Conservation (phyloP, 2,329 filamentous ascomycete species). For the Fusarium sororula region DNA sequence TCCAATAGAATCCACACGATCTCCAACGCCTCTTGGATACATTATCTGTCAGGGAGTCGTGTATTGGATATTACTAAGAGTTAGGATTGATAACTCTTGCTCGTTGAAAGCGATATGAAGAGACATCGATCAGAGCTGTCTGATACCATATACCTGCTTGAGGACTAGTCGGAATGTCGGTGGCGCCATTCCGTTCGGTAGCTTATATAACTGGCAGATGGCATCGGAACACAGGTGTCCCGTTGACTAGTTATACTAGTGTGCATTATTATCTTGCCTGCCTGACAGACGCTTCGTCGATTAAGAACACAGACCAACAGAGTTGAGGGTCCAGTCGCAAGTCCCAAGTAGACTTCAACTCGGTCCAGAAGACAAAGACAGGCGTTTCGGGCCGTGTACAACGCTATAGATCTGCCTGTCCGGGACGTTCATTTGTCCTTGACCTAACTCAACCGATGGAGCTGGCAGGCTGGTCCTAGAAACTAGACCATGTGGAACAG, state of each 20-base stretch:
- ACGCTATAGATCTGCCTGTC: background rate
- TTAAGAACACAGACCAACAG: background rate
- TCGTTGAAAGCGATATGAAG: background rate
- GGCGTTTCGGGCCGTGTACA: background rate
- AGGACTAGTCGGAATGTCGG: conserved; percentile 7
- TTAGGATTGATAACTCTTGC: background rate
- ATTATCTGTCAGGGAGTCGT: background rate
- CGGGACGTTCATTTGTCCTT: background rate
- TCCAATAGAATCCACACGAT: background rate
- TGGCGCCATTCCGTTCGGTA: conserved; percentile 35
- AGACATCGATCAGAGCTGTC: background rate
- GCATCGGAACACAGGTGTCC: conserved; percentile 11
- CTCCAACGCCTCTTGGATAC: background rate
- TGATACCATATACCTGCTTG: conserved; percentile 9
- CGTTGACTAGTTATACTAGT: conserved; percentile 20
- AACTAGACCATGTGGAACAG: conserved; percentile 36
- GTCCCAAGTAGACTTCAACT: background rate
- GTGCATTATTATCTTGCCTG: conserved; percentile 13
- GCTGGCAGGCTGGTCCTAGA: conserved; percentile 20
- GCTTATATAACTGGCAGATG: conserved; percentile 21
- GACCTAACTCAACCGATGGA: conserved; percentile 4
- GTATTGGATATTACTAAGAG: background rate
- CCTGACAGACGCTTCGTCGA: background rate
- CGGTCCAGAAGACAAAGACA: background rate
- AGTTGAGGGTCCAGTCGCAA: background rate